Base-by-base conservation (phyloP, 306 rosid genomes). In the Malus asiatica region DNA sequence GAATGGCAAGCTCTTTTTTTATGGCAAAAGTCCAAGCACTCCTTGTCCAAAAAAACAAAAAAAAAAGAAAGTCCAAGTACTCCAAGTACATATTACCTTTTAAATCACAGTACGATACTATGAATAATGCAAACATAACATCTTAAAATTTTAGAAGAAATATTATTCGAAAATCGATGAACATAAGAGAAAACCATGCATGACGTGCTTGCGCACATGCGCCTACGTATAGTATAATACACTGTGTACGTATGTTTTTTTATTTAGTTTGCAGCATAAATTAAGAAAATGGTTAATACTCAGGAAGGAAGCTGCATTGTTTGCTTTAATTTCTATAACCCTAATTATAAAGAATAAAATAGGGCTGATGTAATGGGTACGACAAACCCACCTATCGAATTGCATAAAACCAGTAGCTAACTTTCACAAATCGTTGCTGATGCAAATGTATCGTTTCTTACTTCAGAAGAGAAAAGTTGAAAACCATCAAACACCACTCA, bases 401-500 rank as follows among this genome's bases (percentile, higher is more conserved):
- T 23, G 33, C 38, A 35, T 6, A 62, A 62, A 30, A 30, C 42
- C 42, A 63, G 35, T 14, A 6, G 12, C 40, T 62, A 29, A 33
- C 67, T 14, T 62, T 62, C 19, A 15, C 3, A 27, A 29, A 6
- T 13, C 67, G 32, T 58, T 27, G 68, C 18, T 6, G 68, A 7
- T 29, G 22, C 38, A 63, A 63, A 63, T 63, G 42, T 15, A 4
- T 33, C 8, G 67, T 29, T 62, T 63, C 68, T 63, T 27, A 30
- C 5, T 42, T 7, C 42, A 29, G 23, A 63, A 63, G 44, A 63
- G 68, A 38, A 63, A 63, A 63, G 20, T 63, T 7, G 44, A 72
- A 53, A 84, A 84, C 84, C 79, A 65, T 81, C 81, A 78, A 75
- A 48, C 20, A 15, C 55, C 77, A 25, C 59, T 19, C 33, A 0